Base-by-base conservation (phyloP, 2,329 filamentous ascomycete species). In the Myriosclerotinia duriaeana region DNA sequence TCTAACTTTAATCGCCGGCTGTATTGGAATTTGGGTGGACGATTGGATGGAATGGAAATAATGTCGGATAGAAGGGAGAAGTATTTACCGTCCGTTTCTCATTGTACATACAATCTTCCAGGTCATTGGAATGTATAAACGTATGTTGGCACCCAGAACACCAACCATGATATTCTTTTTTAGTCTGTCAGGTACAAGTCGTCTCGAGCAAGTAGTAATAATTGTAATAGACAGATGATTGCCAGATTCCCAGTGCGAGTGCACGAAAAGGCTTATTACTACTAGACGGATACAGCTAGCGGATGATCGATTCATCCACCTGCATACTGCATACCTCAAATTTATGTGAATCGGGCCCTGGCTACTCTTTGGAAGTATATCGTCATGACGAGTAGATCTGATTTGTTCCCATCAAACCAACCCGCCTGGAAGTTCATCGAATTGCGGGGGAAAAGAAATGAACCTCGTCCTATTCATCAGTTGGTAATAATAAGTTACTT, bases 201-300 rank as follows among this genome's bases (percentile, higher is more conserved):
- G n/a, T n/a, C n/a, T n/a, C n/a, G n/a, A n/a, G 22, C 5, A 7
- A 12, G 30, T n/a, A n/a, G 26, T 15, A 34, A 40, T 46, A 26
- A 58, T 58, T 7, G 34, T 30, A 15, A 26, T 12, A 40, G 7
- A 15, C 4, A 40, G 42, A 42, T 30, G n/a, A 56, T 3, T 56
- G 26, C 4, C 36, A 30, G 7, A 26, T 3, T 26, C 2, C 26
- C 26, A 26, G 26, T 26, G 26, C 26, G 26, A 26, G 26, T 26
- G 26, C 26, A 26, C 26, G 26, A 26, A 26, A 26, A 26, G 26
- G 26, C 3, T 26, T 26, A 26, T 26, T 26, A 26, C 26, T 46
- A 12, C n/a, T 56, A 56, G 38, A 46, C 17, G 42, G 55, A 59
- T 59, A 17, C 6, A 59, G 42, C 55, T 34, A 36, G 55, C 55